Evolutionary conservation across 371 early-diverging fungal species (phyloP).

Genomic region (Coelomomyces lativittatus): DNA sequence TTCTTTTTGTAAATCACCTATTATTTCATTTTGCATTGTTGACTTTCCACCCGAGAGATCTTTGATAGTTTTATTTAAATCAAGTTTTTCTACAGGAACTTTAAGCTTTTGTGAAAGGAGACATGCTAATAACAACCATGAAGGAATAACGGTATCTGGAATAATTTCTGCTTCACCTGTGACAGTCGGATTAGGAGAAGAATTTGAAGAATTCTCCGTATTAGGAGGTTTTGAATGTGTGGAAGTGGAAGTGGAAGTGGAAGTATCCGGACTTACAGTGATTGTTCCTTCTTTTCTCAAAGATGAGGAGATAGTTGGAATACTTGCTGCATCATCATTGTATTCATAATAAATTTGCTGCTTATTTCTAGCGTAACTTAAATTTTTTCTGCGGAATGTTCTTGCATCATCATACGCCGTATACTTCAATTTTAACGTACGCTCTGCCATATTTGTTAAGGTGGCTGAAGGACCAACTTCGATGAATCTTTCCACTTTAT

Average conservation of each 20-base stretch:
- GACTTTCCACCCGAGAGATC: conserved; percentile 88
- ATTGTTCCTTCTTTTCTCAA: too few relatives aligned
- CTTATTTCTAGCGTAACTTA: conserved; percentile 67
- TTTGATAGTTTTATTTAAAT: conserved; percentile 63
- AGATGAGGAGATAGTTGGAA: conserved; percentile 17
- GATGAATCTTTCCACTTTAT: conserved; percentile 63
- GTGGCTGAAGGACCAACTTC: conserved; percentile 84
- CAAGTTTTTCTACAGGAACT: conserved; percentile 56
- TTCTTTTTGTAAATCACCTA: conserved; percentile 86
- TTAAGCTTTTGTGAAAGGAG: conserved; percentile 82
- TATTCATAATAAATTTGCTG: conserved; percentile 84
- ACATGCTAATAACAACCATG: conserved; percentile 37
- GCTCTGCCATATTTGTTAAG: conserved; percentile 76
- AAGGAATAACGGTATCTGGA: conserved; percentile 4
- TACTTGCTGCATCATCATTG: conserved; percentile 42
- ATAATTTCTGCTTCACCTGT: conserved; percentile 3
- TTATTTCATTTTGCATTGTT: conserved; percentile 87
- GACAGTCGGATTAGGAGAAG: conserved; percentile 26
- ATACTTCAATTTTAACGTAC: conserved; percentile 87
- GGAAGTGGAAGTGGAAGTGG: conserved; percentile 21
- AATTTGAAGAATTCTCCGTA: conserved; percentile 28
- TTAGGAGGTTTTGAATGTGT: conserved; percentile 22
- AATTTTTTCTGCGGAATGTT: conserved; percentile 65
- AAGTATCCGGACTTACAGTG: conserved; percentile 16
- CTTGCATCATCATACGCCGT: conserved; percentile 86